These are phyloP conservation scores for Phytophthora brassicae DNA, from an alignment of 352 stramenopile genomes.

Conservation along the genomic window DNA sequence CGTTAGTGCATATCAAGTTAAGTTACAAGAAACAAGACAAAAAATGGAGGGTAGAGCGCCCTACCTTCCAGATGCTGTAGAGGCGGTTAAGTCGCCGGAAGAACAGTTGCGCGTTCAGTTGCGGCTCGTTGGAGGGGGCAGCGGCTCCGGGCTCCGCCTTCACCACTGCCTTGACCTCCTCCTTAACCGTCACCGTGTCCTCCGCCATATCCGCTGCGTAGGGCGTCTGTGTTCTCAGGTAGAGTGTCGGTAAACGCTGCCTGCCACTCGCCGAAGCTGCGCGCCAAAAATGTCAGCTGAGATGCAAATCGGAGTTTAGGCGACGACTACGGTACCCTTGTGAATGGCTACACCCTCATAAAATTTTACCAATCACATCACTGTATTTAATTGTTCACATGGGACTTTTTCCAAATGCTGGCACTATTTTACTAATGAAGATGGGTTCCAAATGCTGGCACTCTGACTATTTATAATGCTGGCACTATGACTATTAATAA, in stretches of 20 bases:
- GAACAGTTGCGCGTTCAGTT: conserved; percentile 68
- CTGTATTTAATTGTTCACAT: too few species aligned
- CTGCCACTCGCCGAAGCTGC: too few species aligned
- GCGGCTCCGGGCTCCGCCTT: conserved; percentile 34
- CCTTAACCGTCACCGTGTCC: conserved; percentile 36
- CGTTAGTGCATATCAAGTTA: not conserved
- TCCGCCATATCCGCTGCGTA: conserved; percentile 28
- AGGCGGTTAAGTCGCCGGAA: conserved; percentile 80
- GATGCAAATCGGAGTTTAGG: not conserved
- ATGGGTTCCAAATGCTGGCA: too few species aligned
- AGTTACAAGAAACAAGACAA: conserved; percentile 2
- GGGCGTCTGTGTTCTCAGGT: not conserved
- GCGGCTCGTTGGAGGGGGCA: conserved; percentile 27
- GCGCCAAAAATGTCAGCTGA: conserved; percentile 35
- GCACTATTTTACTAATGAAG: too few species aligned
- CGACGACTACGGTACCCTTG: too few species aligned
- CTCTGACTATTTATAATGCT: too few species aligned
- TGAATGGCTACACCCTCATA: too few species aligned
- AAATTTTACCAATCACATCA: too few species aligned
- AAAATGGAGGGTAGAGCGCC: not conserved
- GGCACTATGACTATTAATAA: too few species aligned
- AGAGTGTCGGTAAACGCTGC: not conserved
- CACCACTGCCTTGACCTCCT: conserved; percentile 32
- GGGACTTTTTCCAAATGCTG: too few species aligned
- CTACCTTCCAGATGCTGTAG: conserved; percentile 67